Evolutionary conservation across 345 rosid genomes (phyloP).

Genomic region (Eutrema heterophyllum): DNA sequence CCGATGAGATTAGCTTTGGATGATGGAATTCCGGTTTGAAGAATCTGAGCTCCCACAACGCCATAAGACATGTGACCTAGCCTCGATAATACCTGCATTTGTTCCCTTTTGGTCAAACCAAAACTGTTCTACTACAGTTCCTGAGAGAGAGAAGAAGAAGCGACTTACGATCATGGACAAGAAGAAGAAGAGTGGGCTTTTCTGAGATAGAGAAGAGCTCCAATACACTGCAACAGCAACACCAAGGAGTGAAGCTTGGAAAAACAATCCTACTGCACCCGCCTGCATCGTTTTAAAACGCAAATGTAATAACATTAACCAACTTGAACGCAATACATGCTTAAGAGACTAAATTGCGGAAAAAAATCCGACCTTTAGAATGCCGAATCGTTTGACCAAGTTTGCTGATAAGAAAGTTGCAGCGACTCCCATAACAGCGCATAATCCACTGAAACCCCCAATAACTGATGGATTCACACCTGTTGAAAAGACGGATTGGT

Average conservation of each 20-base stretch:
- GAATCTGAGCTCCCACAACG: conserved; percentile 86
- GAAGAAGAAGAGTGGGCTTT: conserved; percentile 66
- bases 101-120: not conserved
- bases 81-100: conserved; percentile 71
- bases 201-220: conserved; percentile 67
- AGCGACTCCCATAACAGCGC: conserved; percentile 88
- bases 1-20: conserved; percentile 93
- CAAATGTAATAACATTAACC: not conserved
- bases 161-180: conserved; percentile 72
- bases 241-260: conserved; percentile 83
- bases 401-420: conserved; percentile 89
- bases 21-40: conserved; percentile 89
- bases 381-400: conserved; percentile 68
- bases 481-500: conserved; percentile 29
- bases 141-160: not conserved
- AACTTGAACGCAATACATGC: not conserved
- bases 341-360: not conserved
- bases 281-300: conserved; percentile 49
- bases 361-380: conserved; percentile 25
- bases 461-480: conserved; percentile 82
- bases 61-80: conserved; percentile 93
- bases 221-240: conserved; percentile 71
- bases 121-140: not conserved
- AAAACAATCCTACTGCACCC: conserved; percentile 76
- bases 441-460: conserved; percentile 89